phyloP scores from a whole-genome alignment of 2,329 filamentous ascomycete genomes.

The Exophiala calicioides region DNA sequence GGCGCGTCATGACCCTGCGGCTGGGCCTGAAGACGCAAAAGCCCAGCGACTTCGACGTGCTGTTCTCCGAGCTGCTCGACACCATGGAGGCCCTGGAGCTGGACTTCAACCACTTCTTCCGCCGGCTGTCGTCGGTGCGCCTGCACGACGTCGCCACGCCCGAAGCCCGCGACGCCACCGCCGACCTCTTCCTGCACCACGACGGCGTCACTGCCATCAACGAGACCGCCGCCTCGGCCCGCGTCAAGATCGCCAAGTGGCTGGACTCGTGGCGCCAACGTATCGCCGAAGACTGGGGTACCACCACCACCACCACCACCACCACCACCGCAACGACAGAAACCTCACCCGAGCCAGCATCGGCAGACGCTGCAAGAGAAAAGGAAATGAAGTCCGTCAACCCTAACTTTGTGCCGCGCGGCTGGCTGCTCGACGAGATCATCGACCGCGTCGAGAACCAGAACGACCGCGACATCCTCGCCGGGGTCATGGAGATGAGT shows the following conservation, averaged over 20 bases:
- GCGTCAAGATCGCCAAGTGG: slow-evolving; percentile 72
- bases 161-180: slow-evolving; percentile 63
- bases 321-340: no score
- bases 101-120: slow-evolving; percentile 94
- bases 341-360: no score
- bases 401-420: slow-evolving; percentile 86
- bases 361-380: slow-evolving; percentile 63
- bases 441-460: slow-evolving; percentile 86
- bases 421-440: slow-evolving; percentile 91
- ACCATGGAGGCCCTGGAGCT: slow-evolving; percentile 77
- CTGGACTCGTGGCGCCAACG: slow-evolving; percentile 74
- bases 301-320: no score
- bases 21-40: slow-evolving; percentile 72
- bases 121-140: slow-evolving; percentile 68
- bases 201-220: slow-evolving; percentile 65
- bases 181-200: slow-evolving; percentile 75
- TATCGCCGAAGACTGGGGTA: slow-evolving; percentile 74
- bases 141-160: slow-evolving; percentile 65
- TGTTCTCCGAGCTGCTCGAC: slow-evolving; percentile 83
- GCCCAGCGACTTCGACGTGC: slow-evolving; percentile 72
- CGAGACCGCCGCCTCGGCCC: slow-evolving; percentile 64
- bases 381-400: slow-evolving; percentile 81
- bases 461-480: slow-evolving; percentile 75
- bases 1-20: slow-evolving; percentile 75
- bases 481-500: slow-evolving; percentile 77